phyloP scores from a whole-genome alignment of 2,329 filamentous ascomycete species.

The Emergomyces orientalis region DNA sequence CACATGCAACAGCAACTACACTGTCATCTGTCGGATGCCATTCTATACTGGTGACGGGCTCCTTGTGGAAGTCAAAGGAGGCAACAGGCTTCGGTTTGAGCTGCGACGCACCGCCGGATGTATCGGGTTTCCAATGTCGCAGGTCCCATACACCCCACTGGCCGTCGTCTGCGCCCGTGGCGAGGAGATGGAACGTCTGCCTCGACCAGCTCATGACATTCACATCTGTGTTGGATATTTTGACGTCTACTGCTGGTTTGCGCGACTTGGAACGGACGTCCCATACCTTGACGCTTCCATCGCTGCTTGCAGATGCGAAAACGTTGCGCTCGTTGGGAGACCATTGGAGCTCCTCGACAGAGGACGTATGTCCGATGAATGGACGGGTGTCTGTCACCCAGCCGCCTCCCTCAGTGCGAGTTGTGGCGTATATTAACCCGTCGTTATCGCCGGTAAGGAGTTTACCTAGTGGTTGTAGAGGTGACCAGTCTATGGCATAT shows the following conservation, averaged over 20 bases:
- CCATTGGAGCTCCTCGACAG: slow-evolving; percentile 95
- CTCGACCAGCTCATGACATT: slow-evolving; percentile 96
- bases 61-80: slow-evolving; percentile 88
- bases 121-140: slow-evolving; percentile 76
- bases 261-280: slow-evolving; percentile 85
- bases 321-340: slow-evolving; percentile 86
- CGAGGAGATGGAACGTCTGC: slow-evolving; percentile 79
- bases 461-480: slow-evolving; percentile 67
- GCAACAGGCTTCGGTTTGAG: slow-evolving; percentile 70
- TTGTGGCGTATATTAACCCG: slow-evolving; percentile 81
- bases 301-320: slow-evolving; percentile 86
- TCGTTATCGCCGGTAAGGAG: slow-evolving; percentile 86
- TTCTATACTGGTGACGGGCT: slow-evolving; percentile 90
- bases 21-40: slow-evolving; percentile 98
- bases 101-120: slow-evolving; percentile 38
- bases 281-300: slow-evolving; percentile 94
- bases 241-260: slow-evolving; percentile 76
- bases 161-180: slow-evolving; percentile 86
- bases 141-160: slow-evolving; percentile 95
- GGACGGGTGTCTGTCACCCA: slow-evolving; percentile 80
- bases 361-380: slow-evolving; percentile 73
- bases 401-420: slow-evolving; percentile 74
- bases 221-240: slow-evolving; percentile 75
- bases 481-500: slow-evolving; percentile 96
- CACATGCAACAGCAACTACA: slow-evolving; percentile 83